Evolutionary conservation across 352 stramenopile genomes (phyloP), one percentile per base, ranked within the genome.

Genomic region (Phytophthora litchii): DNA sequence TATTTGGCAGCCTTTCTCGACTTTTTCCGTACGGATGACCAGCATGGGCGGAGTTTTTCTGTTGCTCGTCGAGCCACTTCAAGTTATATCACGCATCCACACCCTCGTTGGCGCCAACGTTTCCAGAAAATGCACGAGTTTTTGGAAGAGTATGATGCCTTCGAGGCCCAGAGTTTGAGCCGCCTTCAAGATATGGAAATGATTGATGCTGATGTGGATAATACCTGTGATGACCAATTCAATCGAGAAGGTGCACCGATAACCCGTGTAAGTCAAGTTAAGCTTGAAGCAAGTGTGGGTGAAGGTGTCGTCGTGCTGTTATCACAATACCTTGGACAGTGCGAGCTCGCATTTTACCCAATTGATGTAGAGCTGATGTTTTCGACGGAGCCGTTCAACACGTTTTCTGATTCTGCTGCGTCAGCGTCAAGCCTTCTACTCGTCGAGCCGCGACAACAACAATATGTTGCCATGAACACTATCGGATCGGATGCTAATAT

Each of bases 281-380:
- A 64, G 14, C 40, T 76, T 6, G 57, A 78, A n/a, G 67, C 71
- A n/a, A 56, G n/a, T 13, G 61, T 80, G n/a, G 32, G 54, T 31
- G 58, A 56, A 11, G 56, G 60, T 20, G 21, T 46, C 16, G 44
- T 86, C 35, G 46, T 54, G n/a, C 13, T 84, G 25, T 54, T 38
- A 21, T 75, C 72, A 6, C 63, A 69, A 47, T 61, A 57, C 48
- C 31, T 86, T 36, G 56, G 60, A 17, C 37, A 53, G 23, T 82
- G 72, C 20, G 59, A 83, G 17, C 40, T 91, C 23, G 64, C 69
- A 23, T 82, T 86, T 25, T 88, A 88, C 46, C 69, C 74, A 11
- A 78, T 91, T 43, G 77, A 89, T 37, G 68, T 88, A 5, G 82
- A 91, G 65, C 66, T 87, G 20, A 77, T 88, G 64, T 91, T 91